Base-by-base conservation (phyloP, 768 basidiomycete genomes). In the Crepidotus variabilis region DNA sequence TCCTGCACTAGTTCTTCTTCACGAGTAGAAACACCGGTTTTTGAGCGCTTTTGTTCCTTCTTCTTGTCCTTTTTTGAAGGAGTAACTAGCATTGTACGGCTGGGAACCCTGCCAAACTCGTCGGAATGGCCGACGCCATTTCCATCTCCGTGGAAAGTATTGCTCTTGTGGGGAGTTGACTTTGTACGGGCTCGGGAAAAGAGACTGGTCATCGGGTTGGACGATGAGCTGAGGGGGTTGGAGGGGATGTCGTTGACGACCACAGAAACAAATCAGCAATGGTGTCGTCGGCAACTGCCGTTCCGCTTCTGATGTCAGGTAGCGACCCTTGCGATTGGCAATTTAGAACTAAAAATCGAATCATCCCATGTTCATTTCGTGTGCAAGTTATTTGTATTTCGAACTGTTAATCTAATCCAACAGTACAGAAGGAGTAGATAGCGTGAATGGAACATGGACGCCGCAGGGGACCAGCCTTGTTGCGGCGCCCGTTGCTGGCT, bases 161-260 rank as follows among this genome's bases (percentile, higher is more conserved):
- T 57, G 62, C 73, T 77, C 72, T 79, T 82, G 49, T 71, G 68
- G 35, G 82, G 73, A 2, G 81, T 80, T 20, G 87, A 87, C 54
- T 74, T 77, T 49, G 86, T 86, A 52, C 87, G 80, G 60, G 83
- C 68, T 63, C 87, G 83, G 68, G 87, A 87, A 72, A 89, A 89
- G 72, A 88, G 67, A 70, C 83, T 86, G 75, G 81, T 86, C 87
- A 89, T 88, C 73, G 78, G 66, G 65, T 66, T 59, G 65, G 61
- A 63, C 69, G 71, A 69, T 68, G 72, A 69, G 70, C n/a, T n/a
- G 62, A 64, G 57, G 48, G 56, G 47, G 47, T 16, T 13, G n/a
- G 21, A 22, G 16, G 32, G 6, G 13, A 24, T 55, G 57, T 60
- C 60, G 62, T 63, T 61, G 58, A 58, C 52, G 55, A 57, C 61